Conservation (phyloP, 768 basidiomycete species). For the Russula abietina region DNA sequence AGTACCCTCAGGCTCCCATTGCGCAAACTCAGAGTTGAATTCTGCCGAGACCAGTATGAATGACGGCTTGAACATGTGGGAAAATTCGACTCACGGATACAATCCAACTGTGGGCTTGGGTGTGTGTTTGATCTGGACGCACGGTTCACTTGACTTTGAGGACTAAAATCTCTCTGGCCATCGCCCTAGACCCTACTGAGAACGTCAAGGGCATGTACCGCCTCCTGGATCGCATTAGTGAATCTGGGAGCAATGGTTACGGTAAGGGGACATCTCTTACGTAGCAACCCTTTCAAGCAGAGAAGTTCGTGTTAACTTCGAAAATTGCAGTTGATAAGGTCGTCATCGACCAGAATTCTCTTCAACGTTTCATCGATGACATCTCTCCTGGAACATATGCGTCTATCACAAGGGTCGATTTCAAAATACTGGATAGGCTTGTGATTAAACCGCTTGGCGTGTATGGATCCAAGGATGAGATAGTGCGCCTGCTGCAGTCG, state of each 20-base stretch:
- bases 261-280: slow-evolving; percentile 34
- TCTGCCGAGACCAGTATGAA: background rate
- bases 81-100: background rate
- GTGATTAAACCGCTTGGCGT: slow-evolving; percentile 48
- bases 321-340: slow-evolving; percentile 48
- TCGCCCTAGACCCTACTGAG: background rate
- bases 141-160: background rate
- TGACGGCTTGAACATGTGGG: background rate
- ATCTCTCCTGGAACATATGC: slow-evolving; percentile 46
- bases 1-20: too few species aligned
- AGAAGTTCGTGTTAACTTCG: background rate
- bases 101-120: background rate
- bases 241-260: slow-evolving; percentile 44
- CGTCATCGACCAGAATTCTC: slow-evolving; percentile 48
- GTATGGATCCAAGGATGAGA: slow-evolving; percentile 49
- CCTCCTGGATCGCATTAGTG: slow-evolving; percentile 47
- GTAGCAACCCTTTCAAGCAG: background rate
- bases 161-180: background rate
- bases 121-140: background rate
- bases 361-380: slow-evolving; percentile 43
- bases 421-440: slow-evolving; percentile 43
- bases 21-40: background rate
- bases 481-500: slow-evolving; percentile 40
- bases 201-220: slow-evolving; percentile 44
- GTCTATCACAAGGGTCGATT: slow-evolving; percentile 52